A percentile compares a stretch with the other conserved stretches of the same genome.
Evolutionary conservation across 352 stramenopile species (phyloP).

Genomic region (Globisporangium barbulae): DNA sequence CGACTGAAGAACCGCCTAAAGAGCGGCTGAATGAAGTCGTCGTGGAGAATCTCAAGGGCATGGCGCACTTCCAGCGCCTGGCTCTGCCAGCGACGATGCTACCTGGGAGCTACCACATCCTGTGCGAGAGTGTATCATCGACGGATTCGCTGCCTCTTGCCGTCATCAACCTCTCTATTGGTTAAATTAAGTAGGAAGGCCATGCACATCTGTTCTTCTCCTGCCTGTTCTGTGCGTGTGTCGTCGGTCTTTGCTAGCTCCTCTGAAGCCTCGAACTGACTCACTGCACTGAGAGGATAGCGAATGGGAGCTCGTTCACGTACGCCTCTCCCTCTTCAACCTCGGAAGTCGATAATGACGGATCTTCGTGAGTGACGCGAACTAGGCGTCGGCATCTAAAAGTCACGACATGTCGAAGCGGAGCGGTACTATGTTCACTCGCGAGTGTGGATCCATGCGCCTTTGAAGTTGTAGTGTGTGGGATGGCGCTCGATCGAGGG

Average conservation of each 20-base stretch:
- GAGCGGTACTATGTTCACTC: background rate
- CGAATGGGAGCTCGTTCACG: conserved; percentile 45
- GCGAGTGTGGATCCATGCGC: conserved; percentile 12
- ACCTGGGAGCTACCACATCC: conserved; percentile 35
- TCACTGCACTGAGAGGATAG: conserved; percentile 25
- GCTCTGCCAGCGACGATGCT: conserved; percentile 27
- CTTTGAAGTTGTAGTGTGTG: background rate
- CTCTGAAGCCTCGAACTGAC: background rate
- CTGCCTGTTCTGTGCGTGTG: background rate
- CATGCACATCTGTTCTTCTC: background rate
- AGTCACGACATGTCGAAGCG: conserved; percentile 32
- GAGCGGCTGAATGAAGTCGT: conserved; percentile 24
- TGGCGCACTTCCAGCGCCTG: conserved; percentile 28
- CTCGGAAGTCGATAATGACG: conserved; percentile 5
- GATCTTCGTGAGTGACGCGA: conserved; percentile 23
- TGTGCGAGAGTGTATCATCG: conserved; percentile 34
- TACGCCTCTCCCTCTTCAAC: conserved; percentile 33
- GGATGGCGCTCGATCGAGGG: background rate
- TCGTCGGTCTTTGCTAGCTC: conserved; percentile 15
- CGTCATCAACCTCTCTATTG: conserved; percentile 19
- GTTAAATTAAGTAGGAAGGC: conserved; percentile 5
- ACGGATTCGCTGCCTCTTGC: conserved; percentile 19
- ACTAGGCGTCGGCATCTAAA: conserved; percentile 47
- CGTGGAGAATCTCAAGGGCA: conserved; percentile 18
- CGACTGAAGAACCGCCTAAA: background rate